Percentiles rank a stretch among this genome's conserved stretches.
Evolutionary conservation across 202 grass and related monocot species (phyloP).

Genomic region (Schoenoplectus triqueter): DNA sequence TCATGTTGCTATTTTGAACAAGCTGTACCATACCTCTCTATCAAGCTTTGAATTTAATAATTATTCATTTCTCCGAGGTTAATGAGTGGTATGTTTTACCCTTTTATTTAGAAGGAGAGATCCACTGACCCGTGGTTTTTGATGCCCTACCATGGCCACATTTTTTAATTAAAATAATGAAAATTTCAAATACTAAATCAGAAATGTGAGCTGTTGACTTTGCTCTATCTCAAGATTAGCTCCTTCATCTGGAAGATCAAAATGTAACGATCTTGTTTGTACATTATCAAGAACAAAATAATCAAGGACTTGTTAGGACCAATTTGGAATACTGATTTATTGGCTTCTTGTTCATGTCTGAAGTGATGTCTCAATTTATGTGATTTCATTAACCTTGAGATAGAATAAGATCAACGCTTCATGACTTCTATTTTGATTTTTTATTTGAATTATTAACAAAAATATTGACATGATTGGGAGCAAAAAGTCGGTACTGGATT

Average conservation of each 20-base stretch:
- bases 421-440: background rate
- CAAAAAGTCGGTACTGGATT: background rate
- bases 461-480: background rate
- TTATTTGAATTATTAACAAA: conserved; percentile 6
- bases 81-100: background rate
- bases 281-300: background rate
- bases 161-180: background rate
- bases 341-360: background rate
- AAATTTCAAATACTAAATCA: background rate
- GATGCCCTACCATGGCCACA: background rate
- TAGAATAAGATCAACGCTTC: too few relatives aligned
- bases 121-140: background rate
- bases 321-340: background rate
- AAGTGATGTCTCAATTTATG: background rate
- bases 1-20: background rate
- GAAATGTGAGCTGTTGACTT: background rate
- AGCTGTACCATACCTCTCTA: background rate
- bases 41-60: conserved; percentile 7
- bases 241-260: background rate
- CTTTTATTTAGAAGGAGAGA: background rate
- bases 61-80: background rate
- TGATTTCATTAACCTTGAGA: background rate
- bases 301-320: background rate
- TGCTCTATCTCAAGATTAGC: background rate
- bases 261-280: background rate